Conservation (phyloP, 331 rosid species). For the Malus hybrid region DNA sequence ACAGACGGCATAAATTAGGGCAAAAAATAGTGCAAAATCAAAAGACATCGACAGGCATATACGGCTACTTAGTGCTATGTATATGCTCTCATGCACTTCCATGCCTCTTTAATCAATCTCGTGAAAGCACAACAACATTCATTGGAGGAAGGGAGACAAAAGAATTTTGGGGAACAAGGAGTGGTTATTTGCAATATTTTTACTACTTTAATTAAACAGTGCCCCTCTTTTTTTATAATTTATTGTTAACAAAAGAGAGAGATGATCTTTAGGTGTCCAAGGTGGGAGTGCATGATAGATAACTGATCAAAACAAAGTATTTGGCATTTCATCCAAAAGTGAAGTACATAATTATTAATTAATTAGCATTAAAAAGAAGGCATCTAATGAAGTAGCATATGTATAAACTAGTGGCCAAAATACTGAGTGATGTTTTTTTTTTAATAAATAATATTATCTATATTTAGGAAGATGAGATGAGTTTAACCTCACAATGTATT, state of each 20-base stretch:
- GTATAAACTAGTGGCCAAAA: too few species aligned
- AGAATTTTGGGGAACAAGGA: slow-evolving; percentile 36
- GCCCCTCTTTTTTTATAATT: neutral
- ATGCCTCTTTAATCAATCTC: slow-evolving; percentile 1
- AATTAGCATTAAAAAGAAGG: neutral
- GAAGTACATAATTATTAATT: neutral
- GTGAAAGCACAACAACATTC: slow-evolving; percentile 12
- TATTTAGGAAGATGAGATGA: rapidly evolving
- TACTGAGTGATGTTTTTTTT: too few species aligned
- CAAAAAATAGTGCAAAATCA: slow-evolving; percentile 10
- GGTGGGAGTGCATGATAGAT: neutral
- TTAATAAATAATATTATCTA: too few species aligned
- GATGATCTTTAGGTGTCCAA: too few species aligned
- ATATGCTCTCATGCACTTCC: slow-evolving; percentile 17
- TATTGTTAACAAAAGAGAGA: neutral
- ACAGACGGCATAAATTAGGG: slow-evolving; percentile 44
- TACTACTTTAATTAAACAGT: neutral
- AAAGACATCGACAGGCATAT: slow-evolving; percentile 20
- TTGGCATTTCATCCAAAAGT: neutral
- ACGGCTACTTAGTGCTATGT: slow-evolving; percentile 14
- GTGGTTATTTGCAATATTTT: slow-evolving; percentile 3
- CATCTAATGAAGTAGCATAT: neutral
- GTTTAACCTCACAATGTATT: rapidly evolving
- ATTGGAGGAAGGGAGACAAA: slow-evolving; percentile 18
- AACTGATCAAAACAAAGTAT: neutral